Evolutionary conservation across 2,329 filamentous ascomycete species (phyloP), one percentile per base, ranked within the genome.

Genomic region (Rhinocladiella similis): DNA sequence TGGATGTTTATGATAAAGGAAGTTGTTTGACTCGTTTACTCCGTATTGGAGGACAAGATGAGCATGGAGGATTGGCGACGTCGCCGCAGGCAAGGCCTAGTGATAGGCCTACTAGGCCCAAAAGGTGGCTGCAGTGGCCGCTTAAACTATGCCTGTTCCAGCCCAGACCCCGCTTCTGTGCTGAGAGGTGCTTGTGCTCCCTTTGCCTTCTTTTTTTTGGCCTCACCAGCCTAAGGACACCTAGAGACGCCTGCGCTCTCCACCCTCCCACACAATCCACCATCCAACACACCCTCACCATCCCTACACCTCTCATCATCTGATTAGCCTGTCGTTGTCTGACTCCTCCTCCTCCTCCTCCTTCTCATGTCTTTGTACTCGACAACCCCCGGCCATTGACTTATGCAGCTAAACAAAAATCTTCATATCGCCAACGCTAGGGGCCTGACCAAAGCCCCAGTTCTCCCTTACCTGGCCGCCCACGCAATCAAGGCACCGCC

Each of bases 401-500:
- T 42, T 43, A 42, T 58, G 51, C 56, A 58, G 53, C 56, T 54
- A 58, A 50, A 41, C 50, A 41, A 54, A 54, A 53, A 54, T 27
- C 20, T 27, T 46, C 43, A 29, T 27, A 3, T 49, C 25, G 16
- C 18, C n/a, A 27, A 38, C 20, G 35, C 38, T 22, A 53, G 43
- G 36, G 49, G n/a, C 41, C 38, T 43, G 29, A 33, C 29, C 29
- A 33, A 33, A 33, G 38, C 38, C 38, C 52, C 52, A 59, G 56
- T 49, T 50, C 53, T 56, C 53, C 10, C 45, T 53, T 51, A 29
- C 39, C 5, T 14, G 43, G 35, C 22, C 53, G 46, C 50, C 57
- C 54, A 54, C 51, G 58, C 51, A 60, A 60, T 57, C 57, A 60
- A 60, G 58, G 58, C 58, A 60, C 58, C 58, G 29, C 47, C 54